Evolutionary conservation across 768 basidiomycete genomes (phyloP).

Genomic region (Multifurca ochricompacta): DNA sequence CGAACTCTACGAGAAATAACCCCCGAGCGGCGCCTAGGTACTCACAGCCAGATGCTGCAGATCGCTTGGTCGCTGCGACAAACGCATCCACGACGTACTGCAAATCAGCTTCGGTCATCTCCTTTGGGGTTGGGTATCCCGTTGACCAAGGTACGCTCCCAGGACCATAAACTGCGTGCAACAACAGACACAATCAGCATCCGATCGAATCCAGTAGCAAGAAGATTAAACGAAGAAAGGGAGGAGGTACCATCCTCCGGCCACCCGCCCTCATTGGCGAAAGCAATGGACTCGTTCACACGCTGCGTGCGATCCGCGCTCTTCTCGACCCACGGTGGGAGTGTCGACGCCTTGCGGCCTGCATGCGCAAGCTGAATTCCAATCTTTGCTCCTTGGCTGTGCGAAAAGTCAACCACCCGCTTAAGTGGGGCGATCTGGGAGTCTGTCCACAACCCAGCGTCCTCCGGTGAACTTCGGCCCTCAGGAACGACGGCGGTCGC

Average conservation of each 20-base stretch:
- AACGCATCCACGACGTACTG: slow-evolving; percentile 54
- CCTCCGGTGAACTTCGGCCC: slow-evolving; percentile 70
- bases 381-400: slow-evolving; percentile 59
- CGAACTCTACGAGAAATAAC: slow-evolving; percentile 29
- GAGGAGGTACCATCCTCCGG: slow-evolving; percentile 1
- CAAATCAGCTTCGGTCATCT: slow-evolving; percentile 49
- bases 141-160: slow-evolving; percentile 48
- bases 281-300: slow-evolving; percentile 24
- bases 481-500: slow-evolving; percentile 69
- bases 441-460: slow-evolving; percentile 72
- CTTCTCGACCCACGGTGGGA: slow-evolving; percentile 56
- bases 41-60: slow-evolving; percentile 56
- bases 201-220: not conserved
- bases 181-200: not conserved
- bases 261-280: slow-evolving; percentile 8
- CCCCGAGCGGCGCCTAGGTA: slow-evolving; percentile 54
- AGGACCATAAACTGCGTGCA: slow-evolving; percentile 48
- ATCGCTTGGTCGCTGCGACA: slow-evolving; percentile 43
- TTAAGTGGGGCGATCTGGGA: slow-evolving; percentile 63
- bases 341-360: slow-evolving; percentile 63
- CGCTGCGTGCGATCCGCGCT: slow-evolving; percentile 30
- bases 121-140: slow-evolving; percentile 46
- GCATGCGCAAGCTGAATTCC: slow-evolving; percentile 79
- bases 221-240: not conserved
- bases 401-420: slow-evolving; percentile 66